Evolutionary conservation across 148 eudicot genomes (phyloP).

Genomic region (Nepenthes mirabilis): DNA sequence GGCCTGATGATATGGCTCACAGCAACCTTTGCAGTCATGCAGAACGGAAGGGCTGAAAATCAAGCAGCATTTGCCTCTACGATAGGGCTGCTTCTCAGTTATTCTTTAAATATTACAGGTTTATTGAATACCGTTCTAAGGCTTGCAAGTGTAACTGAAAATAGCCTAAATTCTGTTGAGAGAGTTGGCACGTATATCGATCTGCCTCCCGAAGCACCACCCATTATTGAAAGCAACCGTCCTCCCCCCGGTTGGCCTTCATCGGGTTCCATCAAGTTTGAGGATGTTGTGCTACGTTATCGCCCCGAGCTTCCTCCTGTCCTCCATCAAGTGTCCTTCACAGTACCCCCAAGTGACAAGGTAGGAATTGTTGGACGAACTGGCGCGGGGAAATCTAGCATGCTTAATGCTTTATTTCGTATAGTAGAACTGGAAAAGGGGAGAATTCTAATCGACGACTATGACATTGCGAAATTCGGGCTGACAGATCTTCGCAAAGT

Average conservation of each 20-base stretch:
- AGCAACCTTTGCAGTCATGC: constrained; percentile 94
- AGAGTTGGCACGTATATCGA: constrained; percentile 77
- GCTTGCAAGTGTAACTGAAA: constrained; percentile 87
- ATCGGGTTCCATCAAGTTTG: constrained; percentile 68
- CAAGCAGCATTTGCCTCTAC: constrained; percentile 90
- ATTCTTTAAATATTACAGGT: constrained; percentile 75
- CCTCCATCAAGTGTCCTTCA: constrained; percentile 59
- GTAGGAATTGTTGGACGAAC: constrained; percentile 93
- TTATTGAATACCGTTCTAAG: constrained; percentile 74
- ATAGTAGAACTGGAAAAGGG: constrained; percentile 84
- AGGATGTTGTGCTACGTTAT: constrained; percentile 74
- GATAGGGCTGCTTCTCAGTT: constrained; percentile 91
- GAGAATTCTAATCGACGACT: constrained; percentile 59
- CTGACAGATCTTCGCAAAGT: constrained; percentile 76
- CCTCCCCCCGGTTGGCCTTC: constrained; percentile 98
- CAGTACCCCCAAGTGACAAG: constrained; percentile 65
- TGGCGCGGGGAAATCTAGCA: constrained; percentile 94
- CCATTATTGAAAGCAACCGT: constrained; percentile 54
- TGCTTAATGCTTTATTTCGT: constrained; percentile 89
- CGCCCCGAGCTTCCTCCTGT: constrained; percentile 94
- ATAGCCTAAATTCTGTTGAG: constrained; percentile 85
- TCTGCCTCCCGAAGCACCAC: constrained; percentile 73
- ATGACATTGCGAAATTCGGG: constrained; percentile 76
- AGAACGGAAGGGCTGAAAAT: constrained; percentile 81
- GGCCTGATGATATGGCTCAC: constrained; percentile 96